Evolutionary conservation across 257 asterid species (phyloP), one percentile per base, ranked within the genome.

Genomic region (Nemophila menziesii): DNA sequence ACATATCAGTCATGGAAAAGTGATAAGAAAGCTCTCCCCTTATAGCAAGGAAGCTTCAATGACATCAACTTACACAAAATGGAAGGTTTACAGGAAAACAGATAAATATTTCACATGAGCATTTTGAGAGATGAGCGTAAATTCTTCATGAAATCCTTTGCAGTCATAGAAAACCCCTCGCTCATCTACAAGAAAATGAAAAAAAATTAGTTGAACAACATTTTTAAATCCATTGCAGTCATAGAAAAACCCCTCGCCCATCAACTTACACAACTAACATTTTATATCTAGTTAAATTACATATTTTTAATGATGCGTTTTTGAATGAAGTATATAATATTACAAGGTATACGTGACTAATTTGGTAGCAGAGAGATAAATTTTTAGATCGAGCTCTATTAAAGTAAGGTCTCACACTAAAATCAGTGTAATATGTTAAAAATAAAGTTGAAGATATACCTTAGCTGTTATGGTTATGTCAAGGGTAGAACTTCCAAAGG

Each of bases 401-500:
- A 29, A 7, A 9, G 4, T 24, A 24, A 10, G 12, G 2, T 7
- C 12, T 29, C 12, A 29, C 12, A 29, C 36, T 26, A 4, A 26
- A 26, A 26, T 26, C 10, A 5, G 10, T 26, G 33, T 10, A 26
- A 4, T 4, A 26, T 26, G 5, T 10, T 26, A 4, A 4, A 26
- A 5, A 26, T 26, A 26, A 26, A 26, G 10, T 26, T 5, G 33
- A 5, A 26, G 33, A 5, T 26, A 8, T 74, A 79, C 95, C 93
- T 72, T 70, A n/a, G 95, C 81, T 43, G 66, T 61, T 14, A 84
- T 45, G 6, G 86, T 72, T 0, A 84, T 66, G 52, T 74, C 75
- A 47, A 84, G 86, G 15, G 79, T 61, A 27, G 80, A 68, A 41
- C 54, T 72, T 55, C 95, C 93, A 27, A 84, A 77, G 24, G 77